phyloP scores from a whole-genome alignment of 208 protist genomes.

The Acanthamoeba divionensis region DNA sequence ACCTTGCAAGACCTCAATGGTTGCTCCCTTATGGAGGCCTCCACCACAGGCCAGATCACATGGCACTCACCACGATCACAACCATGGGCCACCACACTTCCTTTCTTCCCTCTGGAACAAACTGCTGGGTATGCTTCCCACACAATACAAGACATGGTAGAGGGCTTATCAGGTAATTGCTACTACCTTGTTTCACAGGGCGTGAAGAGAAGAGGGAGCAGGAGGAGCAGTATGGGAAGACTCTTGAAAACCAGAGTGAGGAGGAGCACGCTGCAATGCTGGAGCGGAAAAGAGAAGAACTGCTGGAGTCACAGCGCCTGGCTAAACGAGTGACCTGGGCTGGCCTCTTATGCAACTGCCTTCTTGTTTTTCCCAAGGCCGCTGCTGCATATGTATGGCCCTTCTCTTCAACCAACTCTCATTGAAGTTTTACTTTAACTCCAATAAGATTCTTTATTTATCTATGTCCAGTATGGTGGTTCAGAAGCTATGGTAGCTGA shows the following conservation, averaged over 20 bases:
- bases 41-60: too few relatives aligned
- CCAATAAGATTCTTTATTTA: not conserved
- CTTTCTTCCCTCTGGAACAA: too few relatives aligned
- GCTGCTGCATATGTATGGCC: not conserved
- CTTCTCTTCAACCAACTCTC: not conserved
- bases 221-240: not conserved
- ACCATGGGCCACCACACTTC: too few relatives aligned
- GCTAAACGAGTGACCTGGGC: not conserved
- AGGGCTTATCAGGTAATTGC: too few relatives aligned
- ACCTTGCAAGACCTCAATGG: too few relatives aligned
- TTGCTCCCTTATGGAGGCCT: too few relatives aligned
- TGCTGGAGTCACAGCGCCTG: slow-evolving; percentile 3
- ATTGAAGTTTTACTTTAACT: not conserved
- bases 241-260: not conserved
- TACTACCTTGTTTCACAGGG: too few relatives aligned
- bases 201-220: not conserved
- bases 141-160: too few relatives aligned
- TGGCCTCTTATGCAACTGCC: not conserved
- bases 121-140: too few relatives aligned
- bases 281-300: not conserved
- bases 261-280: not conserved
- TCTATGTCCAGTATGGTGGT: not conserved
- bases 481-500: slow-evolving; percentile 20
- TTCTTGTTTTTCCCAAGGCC: not conserved
- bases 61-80: too few relatives aligned